A percentile compares a stretch with the other conserved stretches of the same genome.
Conservation (phyloP, 768 basidiomycete species). For the Obba rivulosa region DNA sequence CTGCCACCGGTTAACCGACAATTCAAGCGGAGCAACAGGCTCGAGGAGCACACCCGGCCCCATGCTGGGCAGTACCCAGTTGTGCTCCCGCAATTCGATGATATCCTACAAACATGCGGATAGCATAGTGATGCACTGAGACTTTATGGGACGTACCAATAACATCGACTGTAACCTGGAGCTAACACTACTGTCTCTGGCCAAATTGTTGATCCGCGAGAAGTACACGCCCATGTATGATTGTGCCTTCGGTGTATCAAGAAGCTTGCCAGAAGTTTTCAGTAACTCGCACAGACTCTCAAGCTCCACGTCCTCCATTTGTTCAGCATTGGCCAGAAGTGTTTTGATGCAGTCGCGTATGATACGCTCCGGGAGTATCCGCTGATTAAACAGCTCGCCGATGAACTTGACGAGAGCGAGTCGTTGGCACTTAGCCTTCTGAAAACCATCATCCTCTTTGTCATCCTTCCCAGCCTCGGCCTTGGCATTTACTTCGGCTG, state of each 20-base stretch:
- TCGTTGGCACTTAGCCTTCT: constrained; percentile 95
- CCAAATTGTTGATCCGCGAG: constrained; percentile 77
- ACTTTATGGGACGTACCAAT: constrained; percentile 47
- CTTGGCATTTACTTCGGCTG: constrained; percentile 77
- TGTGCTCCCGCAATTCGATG: constrained; percentile 81
- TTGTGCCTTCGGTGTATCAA: constrained; percentile 77
- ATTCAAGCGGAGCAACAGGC: constrained; percentile 71
- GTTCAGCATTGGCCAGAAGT: constrained; percentile 84
- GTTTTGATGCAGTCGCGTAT: constrained; percentile 98
- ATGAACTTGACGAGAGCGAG: constrained; percentile 97
- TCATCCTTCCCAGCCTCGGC: constrained; percentile 57
- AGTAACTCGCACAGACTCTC: constrained; percentile 92
- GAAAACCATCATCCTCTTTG: constrained; percentile 66
- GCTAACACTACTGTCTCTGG: constrained; percentile 65
- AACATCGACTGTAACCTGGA: constrained; percentile 94
- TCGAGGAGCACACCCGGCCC: constrained; percentile 42
- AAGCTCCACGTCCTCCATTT: constrained; percentile 95
- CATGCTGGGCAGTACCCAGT: constrained; percentile 47
- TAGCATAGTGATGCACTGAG: constrained; percentile 1
- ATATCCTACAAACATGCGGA: constrained; percentile 57
- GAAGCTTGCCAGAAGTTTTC: constrained; percentile 74
- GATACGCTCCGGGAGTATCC: constrained; percentile 94
- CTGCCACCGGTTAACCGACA: constrained; percentile 83
- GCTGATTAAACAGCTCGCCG: constrained; percentile 94
- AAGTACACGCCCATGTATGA: constrained; percentile 93